These are phyloP conservation scores for Colletotrichum sp. DNA, from an alignment of 2,329 filamentous ascomycete species.

Conservation along the genomic window DNA sequence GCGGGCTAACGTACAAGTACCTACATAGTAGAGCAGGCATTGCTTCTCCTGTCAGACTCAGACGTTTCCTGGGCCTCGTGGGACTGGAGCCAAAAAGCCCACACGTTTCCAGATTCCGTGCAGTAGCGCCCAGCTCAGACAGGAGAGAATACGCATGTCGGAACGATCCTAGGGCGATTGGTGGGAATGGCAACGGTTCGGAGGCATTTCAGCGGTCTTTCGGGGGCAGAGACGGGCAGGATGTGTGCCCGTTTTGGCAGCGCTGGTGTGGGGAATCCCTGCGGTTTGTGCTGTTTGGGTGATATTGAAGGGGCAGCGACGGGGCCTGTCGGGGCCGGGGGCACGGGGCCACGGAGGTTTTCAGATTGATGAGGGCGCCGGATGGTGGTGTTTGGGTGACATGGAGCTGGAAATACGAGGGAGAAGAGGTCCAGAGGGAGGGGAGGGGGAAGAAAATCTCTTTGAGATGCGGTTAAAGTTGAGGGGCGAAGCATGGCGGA, in stretches of 20 bases:
- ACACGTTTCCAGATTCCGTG: background rate
- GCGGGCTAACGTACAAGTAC: background rate
- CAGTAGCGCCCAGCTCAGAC: background rate
- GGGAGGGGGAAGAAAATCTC: background rate
- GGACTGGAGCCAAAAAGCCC: background rate
- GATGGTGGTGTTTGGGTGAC: background rate
- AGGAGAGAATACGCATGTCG: background rate
- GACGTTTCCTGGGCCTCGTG: background rate
- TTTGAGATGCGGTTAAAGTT: background rate
- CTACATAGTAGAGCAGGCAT: background rate
- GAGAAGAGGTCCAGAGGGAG: background rate
- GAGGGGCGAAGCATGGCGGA: background rate
- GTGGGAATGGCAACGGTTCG: conserved; percentile 4
- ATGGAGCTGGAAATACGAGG: background rate
- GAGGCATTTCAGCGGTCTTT: background rate
- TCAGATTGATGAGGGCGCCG: conserved; percentile 2
- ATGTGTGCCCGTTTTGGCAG: background rate
- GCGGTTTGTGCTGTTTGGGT: background rate
- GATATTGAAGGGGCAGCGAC: conserved; percentile 13
- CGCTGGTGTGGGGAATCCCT: conserved; percentile 7
- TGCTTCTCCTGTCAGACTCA: background rate
- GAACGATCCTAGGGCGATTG: background rate
- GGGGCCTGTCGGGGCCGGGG: background rate
- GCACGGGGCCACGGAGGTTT: background rate
- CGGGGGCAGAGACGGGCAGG: background rate